phyloP scores from a whole-genome alignment of 2,329 filamentous ascomycete species.

The Aspergillus novofumigatus region DNA sequence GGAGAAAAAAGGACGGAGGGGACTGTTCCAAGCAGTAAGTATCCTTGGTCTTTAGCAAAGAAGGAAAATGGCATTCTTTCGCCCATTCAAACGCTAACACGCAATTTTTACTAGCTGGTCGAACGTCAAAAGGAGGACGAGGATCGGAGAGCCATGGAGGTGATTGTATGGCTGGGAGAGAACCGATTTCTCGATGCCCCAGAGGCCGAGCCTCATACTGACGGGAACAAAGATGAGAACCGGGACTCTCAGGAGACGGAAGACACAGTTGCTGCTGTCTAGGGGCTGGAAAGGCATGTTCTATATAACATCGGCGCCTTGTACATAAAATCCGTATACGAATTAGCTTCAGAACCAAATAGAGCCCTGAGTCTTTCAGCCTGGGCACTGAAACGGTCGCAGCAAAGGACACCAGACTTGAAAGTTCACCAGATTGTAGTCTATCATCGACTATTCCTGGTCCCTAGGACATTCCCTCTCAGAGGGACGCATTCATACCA shows the following conservation, averaged over 20 bases:
- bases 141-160: conserved; percentile 38
- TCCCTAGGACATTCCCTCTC: too few species aligned
- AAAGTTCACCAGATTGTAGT: too few species aligned
- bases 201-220: background rate
- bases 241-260: background rate
- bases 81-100: background rate
- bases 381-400: too few species aligned
- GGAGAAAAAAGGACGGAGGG: conserved; percentile 34
- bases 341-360: background rate
- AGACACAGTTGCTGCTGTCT: background rate
- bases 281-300: background rate
- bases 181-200: conserved; percentile 34
- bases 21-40: conserved; percentile 43
- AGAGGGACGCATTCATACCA: too few species aligned
- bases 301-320: background rate
- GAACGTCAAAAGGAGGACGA: conserved; percentile 42
- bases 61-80: background rate
- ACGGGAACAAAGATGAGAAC: background rate
- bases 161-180: conserved; percentile 41
- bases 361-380: too few species aligned
- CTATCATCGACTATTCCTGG: too few species aligned
- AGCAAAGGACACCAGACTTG: too few species aligned
- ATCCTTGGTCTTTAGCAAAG: background rate
- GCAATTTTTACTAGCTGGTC: conserved; percentile 30
- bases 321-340: background rate